Evolutionary conservation across 305 asterid species (phyloP).

Genomic region (Plantago rigida): DNA sequence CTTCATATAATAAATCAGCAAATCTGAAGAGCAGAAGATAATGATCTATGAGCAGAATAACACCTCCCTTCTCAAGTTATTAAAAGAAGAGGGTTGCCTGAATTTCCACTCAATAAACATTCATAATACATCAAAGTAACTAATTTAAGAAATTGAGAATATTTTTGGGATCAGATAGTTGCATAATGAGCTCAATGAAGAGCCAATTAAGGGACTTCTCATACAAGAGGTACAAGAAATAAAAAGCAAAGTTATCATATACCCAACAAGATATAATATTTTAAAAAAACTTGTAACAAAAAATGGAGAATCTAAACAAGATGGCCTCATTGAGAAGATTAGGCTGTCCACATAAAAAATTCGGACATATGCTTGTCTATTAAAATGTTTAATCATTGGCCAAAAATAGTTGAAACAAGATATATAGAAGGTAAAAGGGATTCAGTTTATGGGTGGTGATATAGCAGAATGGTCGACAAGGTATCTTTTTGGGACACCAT

Average conservation of each 20-base stretch:
- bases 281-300: no score
- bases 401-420: background rate
- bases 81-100: conserved; percentile 37
- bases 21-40: conserved; percentile 42
- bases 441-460: conserved; percentile 86
- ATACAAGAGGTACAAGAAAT: conserved; percentile 80
- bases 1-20: conserved; percentile 34
- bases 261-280: background rate
- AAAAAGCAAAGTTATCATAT: conserved; percentile 45
- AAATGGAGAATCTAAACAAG: background rate
- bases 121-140: no score
- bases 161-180: conserved; percentile 42
- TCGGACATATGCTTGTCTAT: conserved; percentile 17
- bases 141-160: no score
- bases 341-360: conserved; percentile 2
- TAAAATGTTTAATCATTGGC: conserved; percentile 29
- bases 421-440: conserved; percentile 17
- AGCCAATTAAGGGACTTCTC: conserved; percentile 39
- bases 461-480: conserved; percentile 82
- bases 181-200: conserved; percentile 58
- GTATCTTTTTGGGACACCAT: conserved; percentile 39
- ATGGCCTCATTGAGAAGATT: conserved; percentile 11
- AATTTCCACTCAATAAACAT: conserved; percentile 33
- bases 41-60: conserved; percentile 33
- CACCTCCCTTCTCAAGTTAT: conserved; percentile 27